A percentile compares a stretch with the other conserved stretches of the same genome.
Evolutionary conservation across 208 protist species (phyloP).

Genomic region (Entamoeba dispar): DNA sequence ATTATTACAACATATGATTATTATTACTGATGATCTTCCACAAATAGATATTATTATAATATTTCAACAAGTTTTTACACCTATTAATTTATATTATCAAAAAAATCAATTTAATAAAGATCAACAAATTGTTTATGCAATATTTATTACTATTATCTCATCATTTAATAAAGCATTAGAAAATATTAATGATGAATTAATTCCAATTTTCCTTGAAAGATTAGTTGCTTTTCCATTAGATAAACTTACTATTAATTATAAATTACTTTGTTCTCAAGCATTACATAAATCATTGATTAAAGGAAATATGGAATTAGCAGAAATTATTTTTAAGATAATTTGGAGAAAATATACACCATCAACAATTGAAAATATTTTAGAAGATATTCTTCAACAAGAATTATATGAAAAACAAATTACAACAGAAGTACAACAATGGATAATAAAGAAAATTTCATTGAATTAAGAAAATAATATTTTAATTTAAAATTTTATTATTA

Average conservation of each 20-base stretch:
- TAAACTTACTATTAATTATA: not conserved
- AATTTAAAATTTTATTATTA: no score
- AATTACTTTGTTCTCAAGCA: not conserved
- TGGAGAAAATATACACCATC: not conserved
- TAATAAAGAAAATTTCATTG: not conserved
- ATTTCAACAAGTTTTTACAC: not conserved
- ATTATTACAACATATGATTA: not conserved
- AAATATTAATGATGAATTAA: not conserved
- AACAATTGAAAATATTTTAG: not conserved
- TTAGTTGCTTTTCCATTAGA: not conserved
- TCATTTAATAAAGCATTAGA: not conserved
- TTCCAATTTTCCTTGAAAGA: not conserved
- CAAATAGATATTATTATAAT: not conserved
- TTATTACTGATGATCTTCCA: not conserved
- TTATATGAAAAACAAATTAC: not conserved
- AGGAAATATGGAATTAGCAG: not conserved
- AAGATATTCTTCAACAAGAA: not conserved
- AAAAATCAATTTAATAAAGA: not conserved
- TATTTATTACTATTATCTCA: not conserved
- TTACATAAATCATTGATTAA: not conserved
- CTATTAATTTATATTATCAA: not conserved
- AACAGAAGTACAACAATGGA: not conserved
- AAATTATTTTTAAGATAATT: not conserved
- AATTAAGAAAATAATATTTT: not conserved
- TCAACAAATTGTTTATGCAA: not conserved